Conservation (phyloP, 768 basidiomycete genomes). For the Lentinula detonsa region DNA sequence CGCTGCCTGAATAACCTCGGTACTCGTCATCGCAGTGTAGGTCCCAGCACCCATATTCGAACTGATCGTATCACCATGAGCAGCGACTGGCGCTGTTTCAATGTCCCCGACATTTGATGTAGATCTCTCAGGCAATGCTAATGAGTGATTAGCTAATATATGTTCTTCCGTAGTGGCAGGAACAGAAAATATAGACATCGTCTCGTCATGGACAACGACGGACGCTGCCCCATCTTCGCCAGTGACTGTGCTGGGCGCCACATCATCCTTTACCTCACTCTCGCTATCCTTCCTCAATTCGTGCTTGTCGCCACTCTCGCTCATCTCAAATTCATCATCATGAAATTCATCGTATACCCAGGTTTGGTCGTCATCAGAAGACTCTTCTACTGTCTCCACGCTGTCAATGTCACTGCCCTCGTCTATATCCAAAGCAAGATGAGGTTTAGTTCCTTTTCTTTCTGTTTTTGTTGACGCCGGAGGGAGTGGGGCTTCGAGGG, state of each 20-base stretch:
- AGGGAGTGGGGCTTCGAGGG: constrained; percentile 4
- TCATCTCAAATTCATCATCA: constrained; percentile 4
- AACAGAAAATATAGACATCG: not conserved
- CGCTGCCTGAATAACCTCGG: not conserved
- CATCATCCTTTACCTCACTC: not conserved
- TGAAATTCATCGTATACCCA: not conserved
- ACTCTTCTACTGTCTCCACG: not conserved
- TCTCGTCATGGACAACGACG: not conserved
- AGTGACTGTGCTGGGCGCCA: not conserved
- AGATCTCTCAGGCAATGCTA: too few relatives aligned
- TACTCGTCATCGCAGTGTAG: not conserved
- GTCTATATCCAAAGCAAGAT: not conserved
- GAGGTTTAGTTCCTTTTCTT: not conserved
- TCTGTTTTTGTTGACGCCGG: not conserved
- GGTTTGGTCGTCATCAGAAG: constrained; percentile 1
- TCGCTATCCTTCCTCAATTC: not conserved
- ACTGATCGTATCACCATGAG: not conserved
- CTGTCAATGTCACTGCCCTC: not conserved
- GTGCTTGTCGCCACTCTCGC: not conserved
- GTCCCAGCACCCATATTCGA: not conserved
- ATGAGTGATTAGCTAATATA: too few relatives aligned
- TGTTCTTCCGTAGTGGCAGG: too few relatives aligned
- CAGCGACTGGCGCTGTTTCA: not conserved
- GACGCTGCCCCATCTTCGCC: not conserved
- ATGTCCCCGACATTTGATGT: not conserved